These are phyloP conservation scores for Amanita subjunquillea DNA, from an alignment of 768 basidiomycete species.

Conservation along the genomic window DNA sequence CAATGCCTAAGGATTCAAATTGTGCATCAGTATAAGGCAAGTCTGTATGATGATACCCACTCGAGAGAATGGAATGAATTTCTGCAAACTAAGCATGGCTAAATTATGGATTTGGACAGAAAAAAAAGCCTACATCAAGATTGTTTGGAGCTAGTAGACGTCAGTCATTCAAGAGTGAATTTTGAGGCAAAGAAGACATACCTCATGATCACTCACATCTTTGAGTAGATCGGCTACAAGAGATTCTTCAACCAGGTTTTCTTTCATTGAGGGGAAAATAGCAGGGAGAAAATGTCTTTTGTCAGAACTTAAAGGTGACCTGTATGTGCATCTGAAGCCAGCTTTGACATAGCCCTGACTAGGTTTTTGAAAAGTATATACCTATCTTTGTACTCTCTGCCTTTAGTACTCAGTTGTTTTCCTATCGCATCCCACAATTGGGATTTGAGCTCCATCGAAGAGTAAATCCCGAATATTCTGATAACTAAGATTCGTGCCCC, in stretches of 20 bases:
- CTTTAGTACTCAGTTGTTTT: conserved; percentile 25
- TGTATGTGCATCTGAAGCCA: conserved; percentile 32
- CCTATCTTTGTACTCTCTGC: conserved; percentile 45
- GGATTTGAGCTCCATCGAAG: conserved; percentile 26
- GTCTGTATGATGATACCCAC: conserved; percentile 13
- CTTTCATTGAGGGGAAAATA: conserved; percentile 34
- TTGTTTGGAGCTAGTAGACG: conserved; percentile 2
- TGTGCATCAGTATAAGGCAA: not conserved
- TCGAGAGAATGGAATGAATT: conserved; percentile 32
- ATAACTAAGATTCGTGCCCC: conserved; percentile 15
- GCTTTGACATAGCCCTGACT: not conserved
- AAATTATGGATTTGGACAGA: not conserved
- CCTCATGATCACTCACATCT: conserved; percentile 31
- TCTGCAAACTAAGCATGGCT: conserved; percentile 26
- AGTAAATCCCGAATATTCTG: conserved; percentile 28
- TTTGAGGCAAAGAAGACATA: conserved; percentile 25
- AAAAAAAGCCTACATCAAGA: not conserved
- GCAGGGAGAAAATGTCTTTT: conserved; percentile 36
- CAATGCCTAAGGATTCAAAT: conserved; percentile 13
- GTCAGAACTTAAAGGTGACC: conserved; percentile 24
- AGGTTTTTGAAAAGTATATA: conserved; percentile 8
- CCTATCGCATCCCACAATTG: conserved; percentile 29
- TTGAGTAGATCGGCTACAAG: conserved; percentile 18
- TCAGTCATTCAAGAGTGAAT: not conserved
- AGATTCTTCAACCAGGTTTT: conserved; percentile 12